Conservation (phyloP, 306 rosid genomes). For the Pyrus betulifolia region DNA sequence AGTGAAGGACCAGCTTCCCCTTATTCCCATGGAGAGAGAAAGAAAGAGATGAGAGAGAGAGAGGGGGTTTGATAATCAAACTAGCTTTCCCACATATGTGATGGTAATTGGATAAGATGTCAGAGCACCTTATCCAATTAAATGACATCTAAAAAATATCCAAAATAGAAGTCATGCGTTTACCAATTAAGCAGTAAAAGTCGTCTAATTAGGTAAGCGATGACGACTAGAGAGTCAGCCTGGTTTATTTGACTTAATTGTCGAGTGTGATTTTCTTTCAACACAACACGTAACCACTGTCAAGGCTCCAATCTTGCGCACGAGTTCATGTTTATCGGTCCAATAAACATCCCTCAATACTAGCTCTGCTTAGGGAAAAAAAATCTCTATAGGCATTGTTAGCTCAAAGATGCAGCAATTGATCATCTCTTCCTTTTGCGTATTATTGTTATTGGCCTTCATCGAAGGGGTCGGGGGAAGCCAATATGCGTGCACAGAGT, state of each 20-base stretch:
- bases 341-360: not conserved
- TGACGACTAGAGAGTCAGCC: not conserved
- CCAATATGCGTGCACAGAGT: constrained; percentile 8
- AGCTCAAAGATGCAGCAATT: not conserved
- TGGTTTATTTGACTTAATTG: not conserved
- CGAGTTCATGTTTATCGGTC: not conserved
- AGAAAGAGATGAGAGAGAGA: not conserved
- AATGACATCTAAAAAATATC: too few species aligned
- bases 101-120: too few species aligned
- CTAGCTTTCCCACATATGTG: not conserved
- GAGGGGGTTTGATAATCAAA: not conserved
- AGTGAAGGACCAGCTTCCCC: not conserved
- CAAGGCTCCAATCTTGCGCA: too few species aligned
- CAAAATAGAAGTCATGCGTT: not conserved
- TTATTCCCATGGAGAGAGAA: not conserved
- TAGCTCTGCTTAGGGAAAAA: not conserved
- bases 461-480: not conserved
- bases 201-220: not conserved
- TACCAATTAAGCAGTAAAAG: not conserved
- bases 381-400: not conserved
- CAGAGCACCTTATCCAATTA: not conserved
- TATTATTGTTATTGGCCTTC: not conserved
- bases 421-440: not conserved
- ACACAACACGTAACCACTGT: too few species aligned
- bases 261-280: not conserved